These are phyloP conservation scores for Coemansia sp. DNA, from an alignment of 192 early-diverging fungal species.

Conservation along the genomic window DNA sequence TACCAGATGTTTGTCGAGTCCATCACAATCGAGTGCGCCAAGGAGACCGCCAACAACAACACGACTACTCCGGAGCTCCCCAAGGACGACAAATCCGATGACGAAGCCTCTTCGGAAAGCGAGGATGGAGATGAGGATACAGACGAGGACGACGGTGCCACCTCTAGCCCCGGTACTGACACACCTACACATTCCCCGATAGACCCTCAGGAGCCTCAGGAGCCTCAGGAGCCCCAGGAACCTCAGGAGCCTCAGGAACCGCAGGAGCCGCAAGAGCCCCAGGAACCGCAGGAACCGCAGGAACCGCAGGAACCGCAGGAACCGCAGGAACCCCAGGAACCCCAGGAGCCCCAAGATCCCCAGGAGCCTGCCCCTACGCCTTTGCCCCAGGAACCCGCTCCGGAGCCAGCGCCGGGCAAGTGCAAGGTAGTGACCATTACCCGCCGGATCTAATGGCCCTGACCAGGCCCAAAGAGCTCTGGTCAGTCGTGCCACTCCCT, in stretches of 20 bases:
- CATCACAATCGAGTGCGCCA: slow-evolving; percentile 50
- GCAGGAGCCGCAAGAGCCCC: not conserved
- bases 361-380: not conserved
- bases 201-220: not conserved
- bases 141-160: not conserved
- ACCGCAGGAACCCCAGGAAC: not conserved
- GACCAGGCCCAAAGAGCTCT: too few relatives aligned
- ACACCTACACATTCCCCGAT: not conserved
- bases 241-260: not conserved
- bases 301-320: not conserved
- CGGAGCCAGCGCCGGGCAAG: not conserved
- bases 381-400: not conserved
- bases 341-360: not conserved
- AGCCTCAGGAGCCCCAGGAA: not conserved
- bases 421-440: not conserved
- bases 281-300: not conserved
- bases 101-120: not conserved
- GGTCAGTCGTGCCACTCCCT: too few relatives aligned
- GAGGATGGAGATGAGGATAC: not conserved
- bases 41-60: too few relatives aligned
- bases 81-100: too few relatives aligned
- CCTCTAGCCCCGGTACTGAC: not conserved
- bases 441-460: not conserved
- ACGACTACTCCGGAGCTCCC: too few relatives aligned
- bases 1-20: slow-evolving; percentile 56